Evolutionary conservation across 2,329 filamentous ascomycete species (phyloP).

Genomic region (Microcyclospora pomicola): DNA sequence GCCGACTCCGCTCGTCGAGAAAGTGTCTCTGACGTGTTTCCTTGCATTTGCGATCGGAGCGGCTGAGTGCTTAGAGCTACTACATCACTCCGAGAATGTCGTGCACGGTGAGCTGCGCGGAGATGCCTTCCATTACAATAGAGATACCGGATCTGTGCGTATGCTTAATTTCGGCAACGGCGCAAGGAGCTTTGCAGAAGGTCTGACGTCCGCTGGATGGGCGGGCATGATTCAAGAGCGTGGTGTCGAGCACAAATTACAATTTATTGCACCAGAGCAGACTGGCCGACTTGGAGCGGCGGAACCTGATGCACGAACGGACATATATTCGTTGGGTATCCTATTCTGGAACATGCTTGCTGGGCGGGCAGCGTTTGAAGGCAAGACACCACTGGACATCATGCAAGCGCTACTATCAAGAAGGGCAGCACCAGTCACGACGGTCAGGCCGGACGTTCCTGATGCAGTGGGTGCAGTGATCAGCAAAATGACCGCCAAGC

Average conservation of each 20-base stretch:
- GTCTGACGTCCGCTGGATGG: conserved; percentile 74
- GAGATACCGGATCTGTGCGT: conserved; percentile 56
- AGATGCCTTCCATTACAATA: conserved; percentile 80
- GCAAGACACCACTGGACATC: conserved; percentile 69
- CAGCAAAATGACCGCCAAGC: conserved; percentile 83
- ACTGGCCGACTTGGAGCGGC: conserved; percentile 74
- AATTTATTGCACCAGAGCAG: conserved; percentile 89
- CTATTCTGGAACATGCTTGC: conserved; percentile 78
- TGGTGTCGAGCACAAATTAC: conserved; percentile 75
- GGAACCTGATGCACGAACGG: conserved; percentile 80
- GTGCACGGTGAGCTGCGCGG: conserved; percentile 84
- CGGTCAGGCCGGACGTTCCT: conserved; percentile 67
- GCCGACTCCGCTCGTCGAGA: conserved; percentile 16
- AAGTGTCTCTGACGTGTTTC: conserved; percentile 61
- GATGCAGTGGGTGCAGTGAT: conserved; percentile 72
- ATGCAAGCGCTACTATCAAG: conserved; percentile 78
- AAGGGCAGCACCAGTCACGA: conserved; percentile 62
- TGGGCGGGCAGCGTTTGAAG: conserved; percentile 66
- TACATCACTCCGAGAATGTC: conserved; percentile 78
- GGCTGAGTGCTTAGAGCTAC: conserved; percentile 68
- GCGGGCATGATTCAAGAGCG: conserved; percentile 66
- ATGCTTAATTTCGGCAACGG: conserved; percentile 79
- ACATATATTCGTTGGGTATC: conserved; percentile 85
- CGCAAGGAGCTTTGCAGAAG: conserved; percentile 77
- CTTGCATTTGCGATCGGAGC: conserved; percentile 86